Base-by-base conservation (phyloP, 192 early-diverging fungal genomes). In the Coemansia sp. region DNA sequence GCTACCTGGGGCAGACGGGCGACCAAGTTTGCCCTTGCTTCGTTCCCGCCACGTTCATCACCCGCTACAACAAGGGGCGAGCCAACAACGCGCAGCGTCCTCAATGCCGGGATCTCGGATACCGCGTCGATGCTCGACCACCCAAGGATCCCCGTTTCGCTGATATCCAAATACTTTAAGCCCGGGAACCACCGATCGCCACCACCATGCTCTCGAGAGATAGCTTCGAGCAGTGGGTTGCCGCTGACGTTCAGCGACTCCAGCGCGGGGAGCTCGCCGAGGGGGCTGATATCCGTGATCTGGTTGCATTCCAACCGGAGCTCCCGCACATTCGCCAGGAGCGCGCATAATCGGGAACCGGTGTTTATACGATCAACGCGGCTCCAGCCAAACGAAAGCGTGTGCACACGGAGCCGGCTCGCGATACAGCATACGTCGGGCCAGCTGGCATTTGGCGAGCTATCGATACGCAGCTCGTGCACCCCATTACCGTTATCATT, bases 121-220 rank as follows among this genome's bases (percentile, higher is more conserved):
- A 61, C n/a, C 4, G 25, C 16, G 18, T 53, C 23, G 0, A 61
- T 31, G 28, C 19, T 16, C 22, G 40, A 3, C 77, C 69, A 72
- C 0, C 8, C 23, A 3, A 2, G 12, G 19, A 78, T 38, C 0
- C 43, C 53, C 1, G 75, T 78, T 43, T 31, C n/a, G 23, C 62
- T 56, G 8, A 78, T 16, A 11, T 78, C 64, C 23, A 78, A 53
- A n/a, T n/a, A n/a, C n/a, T n/a, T n/a, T n/a, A n/a, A n/a, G n/a
- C n/a, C n/a, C n/a, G n/a, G n/a, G n/a, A n/a, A n/a, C n/a, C n/a
- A n/a, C n/a, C n/a, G n/a, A n/a, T n/a, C n/a, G n/a, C n/a, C n/a
- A n/a, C n/a, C n/a, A n/a, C n/a, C n/a, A n/a, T n/a, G n/a, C n/a
- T n/a, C n/a, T n/a, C n/a, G n/a, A n/a, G n/a, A n/a, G n/a, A n/a